Evolutionary conservation across 2,329 filamentous ascomycete genomes (phyloP), one percentile per base, ranked within the genome.

Genomic region (Scedosporium apiospermum): DNA sequence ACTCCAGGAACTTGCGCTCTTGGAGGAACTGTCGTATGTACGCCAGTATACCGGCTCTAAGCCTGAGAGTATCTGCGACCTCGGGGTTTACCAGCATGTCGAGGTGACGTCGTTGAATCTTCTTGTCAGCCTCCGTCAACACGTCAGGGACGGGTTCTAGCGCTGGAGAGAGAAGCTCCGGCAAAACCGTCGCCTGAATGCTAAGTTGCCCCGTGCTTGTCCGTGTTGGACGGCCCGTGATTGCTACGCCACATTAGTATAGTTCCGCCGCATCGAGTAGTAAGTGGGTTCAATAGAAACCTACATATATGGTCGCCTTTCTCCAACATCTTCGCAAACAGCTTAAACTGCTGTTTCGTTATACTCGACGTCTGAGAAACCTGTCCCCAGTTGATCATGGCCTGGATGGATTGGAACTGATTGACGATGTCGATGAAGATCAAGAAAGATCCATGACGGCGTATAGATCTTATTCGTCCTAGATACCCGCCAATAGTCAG

Each of bases 271-370:
- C 63, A 63, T 58, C 61, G 64, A 60, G 53, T 49, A 61, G 62
- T 57, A 53, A 57, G 51, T 41, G 57, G 60, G 65, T 57, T 61
- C 58, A 30, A 61, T 67, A 66, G 65, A 66, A 80, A 70, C 88
- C 77, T 81, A 91, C 89, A 87, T 71, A 93, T 86, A 71, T 90
- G 88, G 76, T 98, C 95, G 65, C 95, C 95, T 68, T 89, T 84
- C 67, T 89, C 85, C 58, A 93, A 80, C 62, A 90, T 74, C 65
- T 85, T 85, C 65, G 83, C 82, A 65, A 89, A 83, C 46, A 82
- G 73, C 69, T 83, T 87, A 68, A 88, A 87, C 46, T 75, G 73
- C 44, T 74, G 70, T 27, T 68, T 65, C 42, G 72, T 72, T 51
- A 76, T 68, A 30, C 74, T 71, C 58, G 74, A 67, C 64, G 67